Conservation (phyloP, 441 rosid species). For the Viola pubescens region DNA sequence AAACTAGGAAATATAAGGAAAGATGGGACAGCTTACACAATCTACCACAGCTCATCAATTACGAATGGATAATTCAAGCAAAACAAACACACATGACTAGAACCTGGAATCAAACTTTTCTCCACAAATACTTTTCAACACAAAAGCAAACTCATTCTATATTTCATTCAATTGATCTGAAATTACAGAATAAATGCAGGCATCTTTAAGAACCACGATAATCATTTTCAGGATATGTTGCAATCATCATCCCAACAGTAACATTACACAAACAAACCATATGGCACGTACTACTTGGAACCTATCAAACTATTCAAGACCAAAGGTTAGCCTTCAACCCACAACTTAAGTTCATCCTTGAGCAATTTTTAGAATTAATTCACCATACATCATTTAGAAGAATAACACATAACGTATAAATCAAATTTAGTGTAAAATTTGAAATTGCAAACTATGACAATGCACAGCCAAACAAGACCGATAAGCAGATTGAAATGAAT, state of each 20-base stretch:
- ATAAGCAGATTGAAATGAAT: conserved; percentile 1
- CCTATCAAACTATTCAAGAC: background rate
- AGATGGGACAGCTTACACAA: too few species aligned
- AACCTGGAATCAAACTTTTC: conserved; percentile 6
- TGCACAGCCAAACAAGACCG: background rate
- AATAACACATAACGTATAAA: background rate
- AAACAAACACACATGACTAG: background rate
- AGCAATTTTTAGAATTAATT: conserved; percentile 8
- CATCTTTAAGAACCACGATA: background rate
- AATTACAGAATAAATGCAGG: background rate
- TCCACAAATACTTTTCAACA: background rate
- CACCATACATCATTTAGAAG: conserved; percentile 1
- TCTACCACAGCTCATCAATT: background rate
- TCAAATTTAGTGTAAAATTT: conserved; percentile 1
- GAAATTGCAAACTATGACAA: background rate
- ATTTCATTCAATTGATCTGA: background rate
- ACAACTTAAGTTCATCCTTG: background rate
- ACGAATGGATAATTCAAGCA: background rate
- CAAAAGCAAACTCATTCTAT: background rate
- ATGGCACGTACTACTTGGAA: too few species aligned
- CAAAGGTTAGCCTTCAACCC: background rate
- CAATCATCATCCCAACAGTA: background rate
- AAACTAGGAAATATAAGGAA: too few species aligned
- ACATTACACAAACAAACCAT: background rate
- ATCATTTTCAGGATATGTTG: too few species aligned